phyloP scores from a whole-genome alignment of 352 stramenopile species.

The Phytophthora brassicae region DNA sequence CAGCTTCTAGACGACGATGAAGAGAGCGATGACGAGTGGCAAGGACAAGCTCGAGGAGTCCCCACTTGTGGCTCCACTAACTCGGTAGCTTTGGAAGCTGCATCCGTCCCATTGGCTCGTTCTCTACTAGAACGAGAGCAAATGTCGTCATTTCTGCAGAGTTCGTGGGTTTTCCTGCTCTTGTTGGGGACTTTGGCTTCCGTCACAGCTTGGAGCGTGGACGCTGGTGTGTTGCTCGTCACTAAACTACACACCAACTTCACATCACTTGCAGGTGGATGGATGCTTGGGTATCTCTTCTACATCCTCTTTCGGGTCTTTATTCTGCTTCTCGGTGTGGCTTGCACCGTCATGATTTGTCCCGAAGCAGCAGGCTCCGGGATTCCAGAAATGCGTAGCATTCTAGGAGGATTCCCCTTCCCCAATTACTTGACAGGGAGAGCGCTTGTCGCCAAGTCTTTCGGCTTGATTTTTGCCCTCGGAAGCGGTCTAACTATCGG shows the following conservation, averaged over 20 bases:
- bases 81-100: conserved; percentile 18
- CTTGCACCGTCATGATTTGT: conserved; percentile 59
- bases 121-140: conserved; percentile 53
- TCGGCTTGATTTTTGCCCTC: conserved; percentile 63
- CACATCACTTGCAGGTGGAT: conserved; percentile 46
- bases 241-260: conserved; percentile 40
- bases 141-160: conserved; percentile 63
- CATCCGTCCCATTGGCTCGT: conserved; percentile 31
- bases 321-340: conserved; percentile 64
- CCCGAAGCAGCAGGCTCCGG: conserved; percentile 67
- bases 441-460: conserved; percentile 66
- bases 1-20: conserved; percentile 30
- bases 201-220: conserved; percentile 64
- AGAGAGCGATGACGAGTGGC: conserved; percentile 30
- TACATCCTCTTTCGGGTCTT: conserved; percentile 61
- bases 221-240: conserved; percentile 57
- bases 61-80: conserved; percentile 8
- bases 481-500: conserved; percentile 73
- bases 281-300: conserved; percentile 59
- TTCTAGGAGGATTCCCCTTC: conserved; percentile 70
- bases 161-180: conserved; percentile 77
- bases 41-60: conserved; percentile 19
- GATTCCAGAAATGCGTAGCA: conserved; percentile 81
- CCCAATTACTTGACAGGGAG: conserved; percentile 62
- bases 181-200: conserved; percentile 59